Conservation (phyloP, 1,139 yeast species). For the Candida sp. region DNA sequence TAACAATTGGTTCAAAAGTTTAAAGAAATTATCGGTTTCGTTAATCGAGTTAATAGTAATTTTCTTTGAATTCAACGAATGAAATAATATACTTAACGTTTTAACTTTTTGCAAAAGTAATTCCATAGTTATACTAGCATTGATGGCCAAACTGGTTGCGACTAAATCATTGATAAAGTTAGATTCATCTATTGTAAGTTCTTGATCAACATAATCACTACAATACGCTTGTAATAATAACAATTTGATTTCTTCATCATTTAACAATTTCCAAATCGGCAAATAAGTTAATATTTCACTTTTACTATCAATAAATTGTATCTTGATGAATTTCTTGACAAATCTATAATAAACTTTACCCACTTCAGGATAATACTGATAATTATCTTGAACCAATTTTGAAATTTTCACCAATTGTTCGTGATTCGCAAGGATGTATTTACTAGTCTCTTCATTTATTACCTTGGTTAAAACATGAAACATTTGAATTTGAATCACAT, state of each 20-base stretch:
- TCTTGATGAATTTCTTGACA: slow-evolving; percentile 24
- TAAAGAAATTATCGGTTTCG: background rate
- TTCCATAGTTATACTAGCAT: background rate
- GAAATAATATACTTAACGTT: slow-evolving; percentile 1
- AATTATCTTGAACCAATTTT: slow-evolving; percentile 33
- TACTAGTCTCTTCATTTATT: slow-evolving; percentile 15
- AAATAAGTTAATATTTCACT: slow-evolving; percentile 10
- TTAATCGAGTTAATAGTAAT: background rate
- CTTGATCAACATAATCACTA: background rate
- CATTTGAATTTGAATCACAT: slow-evolving; percentile 38
- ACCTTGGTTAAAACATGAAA: slow-evolving; percentile 34
- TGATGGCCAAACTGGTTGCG: background rate
- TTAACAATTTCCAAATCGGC: slow-evolving; percentile 15
- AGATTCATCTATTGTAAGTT: background rate
- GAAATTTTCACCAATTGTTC: slow-evolving; percentile 14
- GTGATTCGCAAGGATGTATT: slow-evolving; percentile 6
- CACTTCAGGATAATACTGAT: slow-evolving; percentile 34
- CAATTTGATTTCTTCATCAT: slow-evolving; percentile 8
- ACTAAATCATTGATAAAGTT: slow-evolving; percentile 4
- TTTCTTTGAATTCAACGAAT: background rate
- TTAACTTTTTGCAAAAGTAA: background rate
- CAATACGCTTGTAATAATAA: slow-evolving; percentile 13
- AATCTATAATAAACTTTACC: slow-evolving; percentile 24
- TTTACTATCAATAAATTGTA: slow-evolving; percentile 6
- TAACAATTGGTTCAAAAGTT: background rate